Evolutionary conservation across 1,139 yeast genomes (phyloP), one percentile per base, ranked within the genome.

Genomic region (Geotrichum candidum): DNA sequence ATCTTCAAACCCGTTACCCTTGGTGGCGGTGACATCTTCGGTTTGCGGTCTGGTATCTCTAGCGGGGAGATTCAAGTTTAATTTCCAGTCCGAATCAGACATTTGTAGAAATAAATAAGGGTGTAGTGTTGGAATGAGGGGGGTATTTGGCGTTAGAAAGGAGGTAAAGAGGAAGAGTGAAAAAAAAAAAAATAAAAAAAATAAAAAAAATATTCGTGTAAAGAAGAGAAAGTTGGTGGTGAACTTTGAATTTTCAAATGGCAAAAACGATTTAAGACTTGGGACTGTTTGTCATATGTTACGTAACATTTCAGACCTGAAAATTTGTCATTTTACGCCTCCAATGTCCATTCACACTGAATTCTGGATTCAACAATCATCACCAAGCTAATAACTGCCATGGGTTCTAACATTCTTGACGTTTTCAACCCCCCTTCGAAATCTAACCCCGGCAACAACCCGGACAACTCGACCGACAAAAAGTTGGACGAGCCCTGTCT

Each of bases 31-130:
- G 61, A 94, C 97, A 83, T 94, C 99, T 67, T 91, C 97, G 2
- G 99, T 94, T 75, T 92, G 97, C 51, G 96, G 96, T 74, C 99
- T 85, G 31, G 87, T 82, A 75, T 94, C 99, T 78, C 84, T 90
- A 65, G 79, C 81, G 18, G 98, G 98, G 60, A 90, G 76, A 72
- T 86, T 88, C 68, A 94, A 81, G 64, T 82, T 77, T 53, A 80
- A 73, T 78, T 90, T 91, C 97, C 98, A 91, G 64, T 79, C 78
- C 15, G 61, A 58, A 51, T 66, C 69, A 18, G 61, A 54, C 61
- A 58, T 58, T 38, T 33, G 18, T 22, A 27, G 22, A 53, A 33
- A 27, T 27, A 53, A 53, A 53, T 53, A 53, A 33, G 46, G 6
- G 31, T 27, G 31, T 27, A 27, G 31, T 50, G 31, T 11, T 41